phyloP scores from a whole-genome alignment of 1,139 yeast genomes.

The Candida glucosophila region DNA sequence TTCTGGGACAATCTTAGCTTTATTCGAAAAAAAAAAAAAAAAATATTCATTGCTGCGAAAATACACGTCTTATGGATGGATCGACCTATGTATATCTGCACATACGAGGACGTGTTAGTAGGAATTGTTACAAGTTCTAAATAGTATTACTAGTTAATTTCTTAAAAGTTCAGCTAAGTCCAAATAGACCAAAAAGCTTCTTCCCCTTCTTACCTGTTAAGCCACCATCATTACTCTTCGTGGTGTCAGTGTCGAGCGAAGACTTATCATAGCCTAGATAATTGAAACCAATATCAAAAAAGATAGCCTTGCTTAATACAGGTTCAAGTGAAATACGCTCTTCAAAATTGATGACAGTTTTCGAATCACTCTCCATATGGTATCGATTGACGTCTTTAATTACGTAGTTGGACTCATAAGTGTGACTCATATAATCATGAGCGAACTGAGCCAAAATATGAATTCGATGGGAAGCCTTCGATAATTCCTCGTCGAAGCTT shows the following conservation, averaged over 20 bases:
- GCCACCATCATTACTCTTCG: slow-evolving; percentile 6
- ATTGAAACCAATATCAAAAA: slow-evolving; percentile 83
- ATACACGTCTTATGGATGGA: too few relatives aligned
- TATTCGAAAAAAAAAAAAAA: too few relatives aligned
- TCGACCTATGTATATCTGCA: too few relatives aligned
- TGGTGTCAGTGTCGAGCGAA: neutral
- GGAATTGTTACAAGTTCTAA: too few relatives aligned
- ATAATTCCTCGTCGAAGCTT: slow-evolving; percentile 26
- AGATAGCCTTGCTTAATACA: slow-evolving; percentile 73
- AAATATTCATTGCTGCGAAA: too few relatives aligned
- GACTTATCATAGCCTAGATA: slow-evolving; percentile 46
- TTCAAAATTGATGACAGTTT: slow-evolving; percentile 40
- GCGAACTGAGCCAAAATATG: slow-evolving; percentile 48
- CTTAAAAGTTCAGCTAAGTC: too few relatives aligned
- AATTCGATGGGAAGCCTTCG: too few relatives aligned
- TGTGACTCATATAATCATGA: slow-evolving; percentile 11
- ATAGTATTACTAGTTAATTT: too few relatives aligned
- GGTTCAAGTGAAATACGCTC: slow-evolving; percentile 38
- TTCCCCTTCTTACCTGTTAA: slow-evolving; percentile 22
- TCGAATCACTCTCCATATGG: slow-evolving; percentile 28
- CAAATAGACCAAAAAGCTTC: slow-evolving; percentile 41
- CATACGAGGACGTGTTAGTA: too few relatives aligned
- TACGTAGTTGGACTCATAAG: slow-evolving; percentile 11
- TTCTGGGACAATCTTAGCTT: too few relatives aligned
- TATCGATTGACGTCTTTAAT: slow-evolving; percentile 44